These are phyloP conservation scores for Podospora comata DNA, from an alignment of 495 filamentous ascomycete species.

Conservation along the genomic window DNA sequence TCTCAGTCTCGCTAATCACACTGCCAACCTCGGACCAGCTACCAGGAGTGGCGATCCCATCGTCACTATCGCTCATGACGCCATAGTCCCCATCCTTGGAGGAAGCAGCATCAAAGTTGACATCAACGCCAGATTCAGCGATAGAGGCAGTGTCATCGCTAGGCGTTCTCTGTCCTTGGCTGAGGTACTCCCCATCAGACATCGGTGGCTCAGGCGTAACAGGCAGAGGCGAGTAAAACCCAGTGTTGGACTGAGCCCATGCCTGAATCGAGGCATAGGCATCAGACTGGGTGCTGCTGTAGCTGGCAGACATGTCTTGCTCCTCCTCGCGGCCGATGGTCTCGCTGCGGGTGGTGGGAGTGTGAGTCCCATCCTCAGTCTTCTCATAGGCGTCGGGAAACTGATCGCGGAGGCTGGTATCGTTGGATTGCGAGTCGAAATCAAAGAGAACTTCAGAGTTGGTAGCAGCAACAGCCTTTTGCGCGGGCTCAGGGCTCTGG, in stretches of 20 bases:
- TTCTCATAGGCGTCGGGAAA: constrained; percentile 15
- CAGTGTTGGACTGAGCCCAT: constrained; percentile 49
- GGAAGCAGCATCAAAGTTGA: constrained; percentile 38
- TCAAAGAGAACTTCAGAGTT: constrained; percentile 33
- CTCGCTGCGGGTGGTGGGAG: constrained; percentile 8
- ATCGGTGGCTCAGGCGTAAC: constrained; percentile 35
- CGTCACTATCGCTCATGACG: constrained; percentile 64
- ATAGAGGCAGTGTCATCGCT: constrained; percentile 47
- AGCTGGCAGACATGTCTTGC: constrained; percentile 47
- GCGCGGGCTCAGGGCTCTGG: constrained; percentile 20
- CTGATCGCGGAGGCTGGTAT: constrained; percentile 14
- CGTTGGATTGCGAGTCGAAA: constrained; percentile 25
- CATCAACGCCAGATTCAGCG: constrained; percentile 42
- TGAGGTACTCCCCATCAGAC: constrained; percentile 45
- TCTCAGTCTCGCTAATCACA: constrained; percentile 59
- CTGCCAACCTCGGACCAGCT: constrained; percentile 81
- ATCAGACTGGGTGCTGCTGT: constrained; percentile 33
- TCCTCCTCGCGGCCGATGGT: constrained; percentile 37
- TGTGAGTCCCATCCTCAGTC: constrained; percentile 5
- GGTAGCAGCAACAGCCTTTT: constrained; percentile 22
- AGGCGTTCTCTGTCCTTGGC: constrained; percentile 49
- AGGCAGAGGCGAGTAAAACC: constrained; percentile 55
- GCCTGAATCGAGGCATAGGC: constrained; percentile 54
- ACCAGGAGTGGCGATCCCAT: constrained; percentile 60
- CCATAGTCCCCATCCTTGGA: constrained; percentile 42